These are phyloP conservation scores for Boletus rubroflammeus DNA, from an alignment of 768 basidiomycete species.

Conservation along the genomic window DNA sequence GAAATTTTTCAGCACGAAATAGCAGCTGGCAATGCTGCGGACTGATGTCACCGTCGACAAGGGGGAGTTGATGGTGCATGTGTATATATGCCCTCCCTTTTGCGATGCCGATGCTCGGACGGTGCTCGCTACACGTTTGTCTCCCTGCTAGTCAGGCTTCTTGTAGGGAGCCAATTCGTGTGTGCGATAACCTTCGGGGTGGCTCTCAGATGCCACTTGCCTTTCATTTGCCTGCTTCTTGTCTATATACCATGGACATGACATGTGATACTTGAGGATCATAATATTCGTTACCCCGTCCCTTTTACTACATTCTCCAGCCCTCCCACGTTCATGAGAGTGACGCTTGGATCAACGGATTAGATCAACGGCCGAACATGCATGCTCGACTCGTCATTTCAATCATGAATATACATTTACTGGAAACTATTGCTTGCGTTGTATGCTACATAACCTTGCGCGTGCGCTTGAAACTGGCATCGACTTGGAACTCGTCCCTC, in stretches of 20 bases:
- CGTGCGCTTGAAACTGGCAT: not conserved
- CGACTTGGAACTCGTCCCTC: not conserved
- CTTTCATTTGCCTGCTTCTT: not conserved
- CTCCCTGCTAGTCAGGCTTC: not conserved
- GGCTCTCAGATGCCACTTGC: not conserved
- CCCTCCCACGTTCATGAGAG: not conserved
- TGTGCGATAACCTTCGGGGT: not conserved
- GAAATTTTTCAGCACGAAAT: constrained; percentile 19
- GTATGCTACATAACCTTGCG: not conserved
- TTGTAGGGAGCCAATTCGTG: not conserved
- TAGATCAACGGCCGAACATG: not conserved
- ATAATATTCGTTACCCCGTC: not conserved
- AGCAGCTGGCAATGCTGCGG: constrained; percentile 8
- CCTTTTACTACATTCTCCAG: not conserved
- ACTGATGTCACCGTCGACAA: not conserved
- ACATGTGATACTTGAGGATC: not conserved
- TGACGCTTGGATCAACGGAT: not conserved
- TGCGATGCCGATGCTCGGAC: not conserved
- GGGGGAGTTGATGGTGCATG: not conserved
- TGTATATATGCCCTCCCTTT: not conserved
- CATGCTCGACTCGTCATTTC: not conserved
- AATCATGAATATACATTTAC: not conserved
- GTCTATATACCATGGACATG: not conserved
- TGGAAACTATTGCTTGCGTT: not conserved
- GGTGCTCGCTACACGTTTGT: not conserved